A percentile compares a stretch with the other conserved stretches of the same genome.
phyloP scores from a whole-genome alignment of 768 basidiomycete genomes.

The Suillus variegatus region DNA sequence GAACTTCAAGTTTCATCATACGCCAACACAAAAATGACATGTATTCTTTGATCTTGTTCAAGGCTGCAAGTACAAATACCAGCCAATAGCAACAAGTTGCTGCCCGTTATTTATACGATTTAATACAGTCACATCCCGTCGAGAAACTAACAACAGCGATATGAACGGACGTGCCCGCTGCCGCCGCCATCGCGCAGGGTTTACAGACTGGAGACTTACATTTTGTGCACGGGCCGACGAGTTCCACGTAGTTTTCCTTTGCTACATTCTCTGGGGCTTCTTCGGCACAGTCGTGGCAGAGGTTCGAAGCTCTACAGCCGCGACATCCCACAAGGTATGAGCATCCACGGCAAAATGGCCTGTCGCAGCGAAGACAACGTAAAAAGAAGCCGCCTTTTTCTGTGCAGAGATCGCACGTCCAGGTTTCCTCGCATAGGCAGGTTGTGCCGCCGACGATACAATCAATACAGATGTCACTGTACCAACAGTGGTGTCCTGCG shows the following conservation, averaged over 20 bases:
- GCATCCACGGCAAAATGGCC: neutral
- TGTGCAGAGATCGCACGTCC: conserved; percentile 2
- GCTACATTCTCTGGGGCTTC: neutral
- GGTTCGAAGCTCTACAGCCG: neutral
- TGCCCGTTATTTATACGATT: neutral
- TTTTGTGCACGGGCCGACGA: neutral
- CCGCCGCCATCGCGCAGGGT: neutral
- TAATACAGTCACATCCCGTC: neutral
- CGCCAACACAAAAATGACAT: neutral
- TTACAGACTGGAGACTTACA: neutral
- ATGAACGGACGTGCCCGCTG: neutral
- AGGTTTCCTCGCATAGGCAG: neutral
- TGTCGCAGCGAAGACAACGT: neutral
- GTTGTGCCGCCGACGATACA: neutral
- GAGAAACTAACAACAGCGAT: neutral
- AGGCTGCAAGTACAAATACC: neutral
- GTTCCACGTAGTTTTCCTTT: neutral
- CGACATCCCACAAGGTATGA: neutral
- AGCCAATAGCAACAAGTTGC: neutral
- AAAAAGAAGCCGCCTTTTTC: neutral
- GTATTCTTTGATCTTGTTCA: neutral
- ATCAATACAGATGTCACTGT: neutral
- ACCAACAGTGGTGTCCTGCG: neutral
- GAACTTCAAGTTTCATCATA: neutral
- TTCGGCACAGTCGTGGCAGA: neutral